Conservation (phyloP, 1,139 yeast species). For the Geotrichum carabidarum region DNA sequence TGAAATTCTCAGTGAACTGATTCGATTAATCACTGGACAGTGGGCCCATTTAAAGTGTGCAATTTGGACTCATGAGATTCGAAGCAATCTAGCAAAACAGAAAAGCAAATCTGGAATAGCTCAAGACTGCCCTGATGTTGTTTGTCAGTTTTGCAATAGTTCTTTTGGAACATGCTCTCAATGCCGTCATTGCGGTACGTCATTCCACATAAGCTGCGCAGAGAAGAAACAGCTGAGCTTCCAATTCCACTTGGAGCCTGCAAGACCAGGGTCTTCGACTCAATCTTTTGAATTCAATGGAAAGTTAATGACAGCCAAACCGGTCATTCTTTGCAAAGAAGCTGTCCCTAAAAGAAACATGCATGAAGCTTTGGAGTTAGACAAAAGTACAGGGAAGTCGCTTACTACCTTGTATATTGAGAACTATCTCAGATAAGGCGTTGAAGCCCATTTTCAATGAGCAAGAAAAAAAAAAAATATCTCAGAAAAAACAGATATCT, state of each 20-base stretch:
- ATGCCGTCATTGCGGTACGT: slow-evolving; percentile 43
- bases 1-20: slow-evolving; percentile 60
- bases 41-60: slow-evolving; percentile 88
- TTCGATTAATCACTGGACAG: slow-evolving; percentile 51
- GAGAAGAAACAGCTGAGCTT: slow-evolving; percentile 33
- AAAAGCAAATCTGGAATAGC: too few species aligned
- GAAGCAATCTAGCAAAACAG: slow-evolving; percentile 36
- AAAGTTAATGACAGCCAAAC: slow-evolving; percentile 33
- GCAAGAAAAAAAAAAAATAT: too few species aligned
- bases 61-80: slow-evolving; percentile 46
- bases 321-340: slow-evolving; percentile 34
- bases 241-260: slow-evolving; percentile 33
- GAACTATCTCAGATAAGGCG: not conserved
- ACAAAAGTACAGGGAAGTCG: slow-evolving; percentile 27
- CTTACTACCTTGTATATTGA: slow-evolving; percentile 33
- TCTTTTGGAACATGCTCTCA: slow-evolving; percentile 41
- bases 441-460: too few species aligned
- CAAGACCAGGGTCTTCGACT: slow-evolving; percentile 23
- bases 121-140: slow-evolving; percentile 9
- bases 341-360: slow-evolving; percentile 16
- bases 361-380: slow-evolving; percentile 23
- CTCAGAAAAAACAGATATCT: too few species aligned
- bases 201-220: slow-evolving; percentile 66
- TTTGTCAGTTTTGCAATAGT: slow-evolving; percentile 43
- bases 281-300: slow-evolving; percentile 39